Percentiles rank a stretch among this genome's conserved stretches.
Evolutionary conservation across 2,329 filamentous ascomycete genomes (phyloP).

Genomic region (Penicillium sp.): DNA sequence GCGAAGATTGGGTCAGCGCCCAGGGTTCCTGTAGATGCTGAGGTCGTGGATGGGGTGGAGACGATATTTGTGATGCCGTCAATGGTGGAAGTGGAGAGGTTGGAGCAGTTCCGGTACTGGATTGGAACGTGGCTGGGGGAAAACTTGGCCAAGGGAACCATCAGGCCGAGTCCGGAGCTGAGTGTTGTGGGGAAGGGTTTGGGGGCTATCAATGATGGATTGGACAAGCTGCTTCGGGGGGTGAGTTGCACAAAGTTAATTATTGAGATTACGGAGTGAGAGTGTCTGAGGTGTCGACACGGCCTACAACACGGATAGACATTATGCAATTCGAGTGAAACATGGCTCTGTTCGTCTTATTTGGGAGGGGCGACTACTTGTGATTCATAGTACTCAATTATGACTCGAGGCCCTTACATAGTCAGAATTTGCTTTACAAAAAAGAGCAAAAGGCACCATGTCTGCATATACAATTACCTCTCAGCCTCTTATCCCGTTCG

Average conservation of each 20-base stretch:
- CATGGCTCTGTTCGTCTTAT: no score
- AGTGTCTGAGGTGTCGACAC: background rate
- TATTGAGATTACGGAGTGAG: conserved; percentile 39
- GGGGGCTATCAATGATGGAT: conserved; percentile 38
- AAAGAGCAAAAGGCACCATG: no score
- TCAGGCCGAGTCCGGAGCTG: conserved; percentile 43
- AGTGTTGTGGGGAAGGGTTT: conserved; percentile 41
- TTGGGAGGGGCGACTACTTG: no score
- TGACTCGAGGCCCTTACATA: no score
- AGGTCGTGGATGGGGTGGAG: conserved; percentile 36
- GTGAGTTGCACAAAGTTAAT: conserved; percentile 49
- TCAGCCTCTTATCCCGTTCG: no score
- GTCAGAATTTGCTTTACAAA: no score
- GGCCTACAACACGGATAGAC: no score
- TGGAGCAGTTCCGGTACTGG: conserved; percentile 43
- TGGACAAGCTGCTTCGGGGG: conserved; percentile 38
- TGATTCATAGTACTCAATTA: no score
- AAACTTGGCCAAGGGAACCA: conserved; percentile 30
- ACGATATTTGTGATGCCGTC: conserved; percentile 43
- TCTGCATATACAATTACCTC: no score
- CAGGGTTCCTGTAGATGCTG: conserved; percentile 29
- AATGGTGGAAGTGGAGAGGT: conserved; percentile 32
- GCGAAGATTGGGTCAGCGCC: conserved; percentile 44
- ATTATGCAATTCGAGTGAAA: no score
- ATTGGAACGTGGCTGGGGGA: conserved; percentile 41